Evolutionary conservation across 2,329 filamentous ascomycete genomes (phyloP).

Genomic region (Xylariaceae sp.): DNA sequence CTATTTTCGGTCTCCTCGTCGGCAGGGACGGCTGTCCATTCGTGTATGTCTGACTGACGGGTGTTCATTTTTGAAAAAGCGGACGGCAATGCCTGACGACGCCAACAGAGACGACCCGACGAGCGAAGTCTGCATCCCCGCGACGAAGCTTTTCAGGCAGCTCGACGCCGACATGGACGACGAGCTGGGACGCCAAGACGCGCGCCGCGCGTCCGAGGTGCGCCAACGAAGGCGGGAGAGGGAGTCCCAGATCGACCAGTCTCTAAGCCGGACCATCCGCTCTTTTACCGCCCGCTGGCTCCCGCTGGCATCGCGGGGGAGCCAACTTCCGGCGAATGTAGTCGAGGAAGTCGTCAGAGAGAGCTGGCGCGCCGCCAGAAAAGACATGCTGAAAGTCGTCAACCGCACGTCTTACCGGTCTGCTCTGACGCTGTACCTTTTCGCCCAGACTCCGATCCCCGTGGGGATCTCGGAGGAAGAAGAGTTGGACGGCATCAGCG

Average conservation of each 20-base stretch:
- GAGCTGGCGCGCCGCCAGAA: constrained; percentile 14
- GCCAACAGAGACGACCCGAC: not conserved
- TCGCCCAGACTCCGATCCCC: constrained; percentile 14
- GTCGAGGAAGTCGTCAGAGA: constrained; percentile 1
- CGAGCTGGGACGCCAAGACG: not conserved
- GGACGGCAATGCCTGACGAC: not conserved
- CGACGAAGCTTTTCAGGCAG: not conserved
- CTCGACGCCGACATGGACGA: constrained; percentile 1
- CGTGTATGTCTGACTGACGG: constrained; percentile 1
- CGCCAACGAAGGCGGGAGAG: not conserved
- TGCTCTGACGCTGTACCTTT: constrained; percentile 14
- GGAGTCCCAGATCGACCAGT: not conserved
- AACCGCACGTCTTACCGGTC: constrained; percentile 16
- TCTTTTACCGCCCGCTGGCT: constrained; percentile 5
- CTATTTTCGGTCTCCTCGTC: not conserved
- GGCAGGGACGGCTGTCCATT: constrained; percentile 4
- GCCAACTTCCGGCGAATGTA: not conserved
- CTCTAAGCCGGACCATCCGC: not conserved
- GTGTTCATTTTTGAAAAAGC: not conserved
- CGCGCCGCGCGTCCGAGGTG: not conserved
- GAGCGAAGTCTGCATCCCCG: not conserved
- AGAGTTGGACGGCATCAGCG: constrained; percentile 10
- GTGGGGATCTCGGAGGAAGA: constrained; percentile 15
- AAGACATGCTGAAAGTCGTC: constrained; percentile 19
- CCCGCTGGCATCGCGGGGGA: not conserved